Conservation (phyloP, 129 eudicot genomes). For the Flaveria sonorensis region DNA sequence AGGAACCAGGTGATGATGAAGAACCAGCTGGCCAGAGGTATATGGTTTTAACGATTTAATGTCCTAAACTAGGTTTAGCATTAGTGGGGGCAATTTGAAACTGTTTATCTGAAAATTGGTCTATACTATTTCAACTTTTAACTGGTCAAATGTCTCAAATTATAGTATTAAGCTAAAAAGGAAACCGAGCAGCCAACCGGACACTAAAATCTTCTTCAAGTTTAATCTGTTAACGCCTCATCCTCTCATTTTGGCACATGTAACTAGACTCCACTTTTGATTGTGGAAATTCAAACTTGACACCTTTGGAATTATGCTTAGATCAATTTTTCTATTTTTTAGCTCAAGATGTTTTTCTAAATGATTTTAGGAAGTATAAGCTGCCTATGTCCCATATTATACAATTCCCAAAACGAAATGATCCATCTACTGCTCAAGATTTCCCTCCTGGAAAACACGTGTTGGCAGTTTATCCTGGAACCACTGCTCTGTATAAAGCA, state of each 20-base stretch:
- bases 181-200: neutral
- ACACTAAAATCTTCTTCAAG: neutral
- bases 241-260: neutral
- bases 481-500: slow-evolving; percentile 91
- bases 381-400: slow-evolving; percentile 80
- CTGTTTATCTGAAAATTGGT: neutral
- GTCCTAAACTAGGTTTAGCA: neutral
- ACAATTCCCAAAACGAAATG: slow-evolving; percentile 74
- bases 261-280: neutral
- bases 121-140: neutral
- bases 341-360: neutral
- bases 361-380: slow-evolving; percentile 65
- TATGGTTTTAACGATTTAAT: neutral
- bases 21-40: slow-evolving; percentile 89
- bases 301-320: neutral
- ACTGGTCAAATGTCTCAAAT: neutral
- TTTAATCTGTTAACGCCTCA: neutral
- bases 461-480: slow-evolving; percentile 91
- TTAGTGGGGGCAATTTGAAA: neutral
- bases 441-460: slow-evolving; percentile 81
- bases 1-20: slow-evolving; percentile 97
- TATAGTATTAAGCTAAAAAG: neutral
- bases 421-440: slow-evolving; percentile 74
- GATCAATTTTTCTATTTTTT: slow-evolving; percentile 6
- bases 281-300: slow-evolving; percentile 5